Base-by-base conservation (phyloP, 1,284 basidiomycete species). In the Sporisorium sorghi region DNA sequence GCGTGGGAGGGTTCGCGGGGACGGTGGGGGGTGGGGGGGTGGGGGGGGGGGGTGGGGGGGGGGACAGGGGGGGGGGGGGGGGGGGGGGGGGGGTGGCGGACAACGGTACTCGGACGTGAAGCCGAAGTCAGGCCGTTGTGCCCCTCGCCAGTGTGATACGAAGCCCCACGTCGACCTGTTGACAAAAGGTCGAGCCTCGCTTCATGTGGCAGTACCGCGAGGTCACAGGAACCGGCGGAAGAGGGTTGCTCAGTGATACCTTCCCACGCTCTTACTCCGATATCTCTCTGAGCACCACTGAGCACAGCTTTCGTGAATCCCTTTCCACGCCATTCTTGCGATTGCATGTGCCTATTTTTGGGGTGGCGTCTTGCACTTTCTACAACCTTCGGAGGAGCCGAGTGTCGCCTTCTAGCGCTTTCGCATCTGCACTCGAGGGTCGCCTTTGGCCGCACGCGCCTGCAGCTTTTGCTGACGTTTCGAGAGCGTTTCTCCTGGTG, bases 391-490 rank as follows among this genome's bases (percentile, higher is more conserved):
- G 26, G 28, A n/a, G 10, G 0, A 28, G 14, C 37, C 39, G 19
- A 58, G 32, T 14, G 11, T 11, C 12, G 12, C 14, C 3, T 9
- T 49, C n/a, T n/a, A 73, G 40, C 65, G 70, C 53, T 73, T 68
- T 28, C 73, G 65, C 30, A 70, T n/a, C 48, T 78, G 76, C 11
- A 77, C 69, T 5, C 81, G 56, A 26, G 78, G 60, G 32, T 80
- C 80, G 10, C 82, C 81, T 35, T 73, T 73, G 4, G 77, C 74
- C 9, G 73, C 74, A 26, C 82, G 65, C 26, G 80, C 79, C 62
- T 83, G 80, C n/a, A 78, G 58, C 68, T 84, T 84, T 24, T 77
- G 74, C 58, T 84, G 81, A 17, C 82, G 68, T 63, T 83, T 84
- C 47, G 77, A 80, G 33, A 71, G 8, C 4, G 40, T n/a, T 32